Conservation (phyloP, 805 yeast genomes). For the Wickerhamomyces canadensis region DNA sequence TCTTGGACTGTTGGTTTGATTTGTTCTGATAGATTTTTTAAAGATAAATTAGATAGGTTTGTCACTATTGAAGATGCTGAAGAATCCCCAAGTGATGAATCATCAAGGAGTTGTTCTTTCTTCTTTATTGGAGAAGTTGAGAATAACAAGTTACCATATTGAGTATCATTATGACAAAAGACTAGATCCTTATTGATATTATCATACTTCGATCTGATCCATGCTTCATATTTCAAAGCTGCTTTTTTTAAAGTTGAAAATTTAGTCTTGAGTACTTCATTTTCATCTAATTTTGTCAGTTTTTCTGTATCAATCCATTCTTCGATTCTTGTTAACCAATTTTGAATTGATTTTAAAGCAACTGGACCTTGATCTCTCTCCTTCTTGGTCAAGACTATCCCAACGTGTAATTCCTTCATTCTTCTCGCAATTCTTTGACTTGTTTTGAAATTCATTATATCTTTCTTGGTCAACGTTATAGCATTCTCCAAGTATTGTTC, state of each 20-base stretch:
- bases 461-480: slow-evolving; percentile 63
- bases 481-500: slow-evolving; percentile 90
- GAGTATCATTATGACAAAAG: slow-evolving; percentile 95
- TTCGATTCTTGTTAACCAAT: slow-evolving; percentile 58
- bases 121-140: slow-evolving; percentile 40
- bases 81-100: background rate
- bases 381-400: slow-evolving; percentile 54
- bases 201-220: slow-evolving; percentile 52
- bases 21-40: slow-evolving; percentile 17
- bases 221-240: slow-evolving; percentile 50
- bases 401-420: slow-evolving; percentile 90
- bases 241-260: slow-evolving; percentile 45
- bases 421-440: slow-evolving; percentile 87
- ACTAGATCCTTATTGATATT: slow-evolving; percentile 46
- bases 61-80: slow-evolving; percentile 8
- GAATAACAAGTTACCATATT: slow-evolving; percentile 86
- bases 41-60: slow-evolving; percentile 17
- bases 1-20: slow-evolving; percentile 33
- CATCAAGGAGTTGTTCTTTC: slow-evolving; percentile 27
- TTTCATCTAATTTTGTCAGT: slow-evolving; percentile 28
- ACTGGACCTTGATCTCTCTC: slow-evolving; percentile 61
- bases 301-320: slow-evolving; percentile 36
- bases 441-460: slow-evolving; percentile 69
- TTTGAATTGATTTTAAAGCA: slow-evolving; percentile 62
- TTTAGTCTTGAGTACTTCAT: slow-evolving; percentile 36